Evolutionary conservation across 768 basidiomycete genomes (phyloP).

Genomic region (Phaeotremella fagi): DNA sequence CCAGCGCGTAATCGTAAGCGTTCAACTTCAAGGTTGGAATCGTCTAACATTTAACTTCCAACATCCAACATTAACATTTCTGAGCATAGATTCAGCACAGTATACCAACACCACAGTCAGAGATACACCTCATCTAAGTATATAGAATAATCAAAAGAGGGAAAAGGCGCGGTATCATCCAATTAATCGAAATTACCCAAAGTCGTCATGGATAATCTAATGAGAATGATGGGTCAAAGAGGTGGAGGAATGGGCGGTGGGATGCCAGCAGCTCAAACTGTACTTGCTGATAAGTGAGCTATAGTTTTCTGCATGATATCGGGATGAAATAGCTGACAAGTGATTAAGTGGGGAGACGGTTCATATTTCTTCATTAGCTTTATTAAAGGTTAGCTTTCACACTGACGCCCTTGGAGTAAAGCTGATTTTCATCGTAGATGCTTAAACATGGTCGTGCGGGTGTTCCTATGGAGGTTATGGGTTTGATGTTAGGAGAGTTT

Average conservation of each 20-base stretch:
- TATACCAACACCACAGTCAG: too few species aligned
- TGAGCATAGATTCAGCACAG: too few species aligned
- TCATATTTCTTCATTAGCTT: constrained; percentile 93
- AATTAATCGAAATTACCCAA: too few species aligned
- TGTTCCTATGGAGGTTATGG: constrained; percentile 99
- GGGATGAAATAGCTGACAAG: neutral
- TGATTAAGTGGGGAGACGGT: constrained; percentile 55
- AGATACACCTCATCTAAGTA: too few species aligned
- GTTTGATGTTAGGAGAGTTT: constrained; percentile 89
- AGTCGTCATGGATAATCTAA: constrained; percentile 34
- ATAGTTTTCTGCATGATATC: neutral
- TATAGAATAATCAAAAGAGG: too few species aligned
- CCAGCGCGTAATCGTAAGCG: too few species aligned
- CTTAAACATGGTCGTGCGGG: constrained; percentile 97
- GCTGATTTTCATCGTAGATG: constrained; percentile 62
- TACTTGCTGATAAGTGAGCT: constrained; percentile 44
- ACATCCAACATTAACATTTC: too few species aligned
- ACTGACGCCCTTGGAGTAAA: too few species aligned
- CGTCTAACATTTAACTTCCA: too few species aligned
- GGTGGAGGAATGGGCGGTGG: constrained; percentile 14
- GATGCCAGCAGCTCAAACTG: constrained; percentile 24
- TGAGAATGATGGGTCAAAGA: constrained; percentile 25
- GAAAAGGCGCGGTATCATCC: too few species aligned
- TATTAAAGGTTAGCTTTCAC: constrained; percentile 68
- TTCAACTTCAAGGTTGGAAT: too few species aligned